Base-by-base conservation (phyloP, 768 basidiomycete genomes). In the Amanita inopinata region DNA sequence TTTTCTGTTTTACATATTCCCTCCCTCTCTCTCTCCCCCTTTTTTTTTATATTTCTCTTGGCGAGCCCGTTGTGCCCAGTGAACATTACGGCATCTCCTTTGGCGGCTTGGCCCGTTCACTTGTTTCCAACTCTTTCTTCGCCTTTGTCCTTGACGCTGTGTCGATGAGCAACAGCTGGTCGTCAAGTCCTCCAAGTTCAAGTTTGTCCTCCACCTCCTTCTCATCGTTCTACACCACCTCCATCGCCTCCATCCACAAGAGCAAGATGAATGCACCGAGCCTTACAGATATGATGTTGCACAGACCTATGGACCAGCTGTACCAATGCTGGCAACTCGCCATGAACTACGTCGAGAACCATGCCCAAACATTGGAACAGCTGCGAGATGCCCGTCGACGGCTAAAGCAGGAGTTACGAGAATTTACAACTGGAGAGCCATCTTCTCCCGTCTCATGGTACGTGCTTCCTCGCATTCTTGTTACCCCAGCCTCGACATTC, bases 321-420 rank as follows among this genome's bases (percentile, higher is more conserved):
- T 23, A 42, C 20, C 23, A 42, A 15, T 42, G 41, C 22, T 42
- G 41, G 41, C 41, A 42, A 17, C 14, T 34, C n/a, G 33, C 41
- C 22, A 34, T 34, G 22, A 34, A 24, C 14, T 33, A 42, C 18
- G 18, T 42, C n/a, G 41, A 42, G 22, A 31, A 34, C 2, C 31
- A 42, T 7, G 33, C 41, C 4, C 23, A 24, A 2, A 23, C 41
- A 4, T 33, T 22, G 7, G 33, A 42, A 8, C 32, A 42, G 22
- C 20, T 42, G 19, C 31, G 41, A 15, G 41, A 42, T 20, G 41
- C 20, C 4, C 33, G 34, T 25, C 33, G 20, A 24, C 33, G 14
- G 32, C 14, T 42, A 2, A 42, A 42, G 33, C 30, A 34, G 23
- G 22, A 42, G 22, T 33, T 42, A 33, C 33, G 41, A 24, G 41